These are phyloP conservation scores for Podila horticola DNA, from an alignment of 192 early-diverging fungal species.

Conservation along the genomic window DNA sequence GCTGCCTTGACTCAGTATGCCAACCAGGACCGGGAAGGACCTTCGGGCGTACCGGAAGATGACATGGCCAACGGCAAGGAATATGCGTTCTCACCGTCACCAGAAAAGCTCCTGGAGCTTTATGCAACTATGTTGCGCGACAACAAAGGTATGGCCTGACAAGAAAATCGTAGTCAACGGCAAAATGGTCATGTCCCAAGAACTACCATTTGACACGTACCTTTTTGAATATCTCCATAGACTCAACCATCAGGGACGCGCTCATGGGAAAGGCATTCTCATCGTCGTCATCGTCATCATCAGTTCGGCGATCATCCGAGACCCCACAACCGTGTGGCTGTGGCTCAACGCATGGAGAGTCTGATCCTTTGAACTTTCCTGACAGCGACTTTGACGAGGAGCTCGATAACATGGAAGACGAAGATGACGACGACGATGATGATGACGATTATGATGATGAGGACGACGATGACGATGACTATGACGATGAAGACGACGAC, in stretches of 20 bases:
- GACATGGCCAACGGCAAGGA: constrained; percentile 1
- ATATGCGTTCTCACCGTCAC: constrained; percentile 11
- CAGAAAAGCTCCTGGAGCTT: constrained; percentile 32
- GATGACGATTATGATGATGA: constrained; percentile 24
- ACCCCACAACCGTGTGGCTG: constrained; percentile 16
- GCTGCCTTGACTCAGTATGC: constrained; percentile 19
- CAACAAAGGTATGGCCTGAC: constrained; percentile 17
- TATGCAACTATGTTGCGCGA: constrained; percentile 30
- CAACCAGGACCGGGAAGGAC: background rate
- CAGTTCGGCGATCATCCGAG: background rate
- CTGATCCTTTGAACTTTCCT: constrained; percentile 9
- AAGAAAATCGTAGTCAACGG: too few relatives aligned
- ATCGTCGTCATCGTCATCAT: background rate
- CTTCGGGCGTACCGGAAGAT: background rate
- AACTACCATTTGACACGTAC: too few relatives aligned
- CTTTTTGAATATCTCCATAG: background rate
- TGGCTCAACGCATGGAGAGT: constrained; percentile 13
- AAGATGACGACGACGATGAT: constrained; percentile 29
- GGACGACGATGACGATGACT: constrained; percentile 4
- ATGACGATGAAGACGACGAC: constrained; percentile 9
- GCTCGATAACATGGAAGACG: constrained; percentile 5
- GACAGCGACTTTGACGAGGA: constrained; percentile 3
- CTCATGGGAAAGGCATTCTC: constrained; percentile 26
- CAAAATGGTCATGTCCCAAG: too few relatives aligned
- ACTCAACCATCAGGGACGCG: background rate